Evolutionary conservation across 106 monocot species (phyloP), one percentile per base, ranked within the genome.

Genomic region (Apostasia ramifera): DNA sequence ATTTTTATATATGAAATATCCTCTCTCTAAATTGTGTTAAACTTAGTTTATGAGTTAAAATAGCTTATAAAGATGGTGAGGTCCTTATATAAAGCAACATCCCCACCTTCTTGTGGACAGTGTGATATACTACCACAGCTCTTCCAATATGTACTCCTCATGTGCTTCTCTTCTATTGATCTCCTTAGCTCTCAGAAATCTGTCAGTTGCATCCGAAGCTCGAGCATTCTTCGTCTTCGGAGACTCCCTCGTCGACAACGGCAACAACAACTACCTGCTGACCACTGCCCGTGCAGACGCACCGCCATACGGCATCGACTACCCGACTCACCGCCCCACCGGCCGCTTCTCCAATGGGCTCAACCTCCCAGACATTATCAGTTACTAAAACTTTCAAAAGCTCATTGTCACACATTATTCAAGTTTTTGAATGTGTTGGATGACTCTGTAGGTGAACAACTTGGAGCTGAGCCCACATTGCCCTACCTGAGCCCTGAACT

Each of bases 301-400:
- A 2, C 77, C 76, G 0, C 94, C 94, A 11, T 94, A 94, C 60
- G 94, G 94, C 49, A 81, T 94, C 53, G 94, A 94, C 80, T 81
- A 63, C 70, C 83, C 89, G 0, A 77, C 77, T 6, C 87, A 85
- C 76, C 77, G 73, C 0, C 67, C 94, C 1, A 82, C 86, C 5
- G 94, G 94, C 47, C 84, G 94, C 10, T 94, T 94, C 86, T 90
- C 84, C 37, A 94, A 94, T 66, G 94, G 90, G 26, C 79, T 82
- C 69, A 94, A 89, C 73, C 68, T 89, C 56, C 94, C 94, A 14
- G 94, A 94, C 60, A 84, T 94, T 48, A 76, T 93, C 73, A 93
- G 93, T 89, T 63, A 82, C 44, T 7, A 42, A 15, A 64, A 52
- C 6, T 11, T 5, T n/a, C 12, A 47, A 55, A 66, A 46, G 47